Evolutionary conservation across 179 eudicot species (phyloP).

Genomic region (Spinacia oleracea): DNA sequence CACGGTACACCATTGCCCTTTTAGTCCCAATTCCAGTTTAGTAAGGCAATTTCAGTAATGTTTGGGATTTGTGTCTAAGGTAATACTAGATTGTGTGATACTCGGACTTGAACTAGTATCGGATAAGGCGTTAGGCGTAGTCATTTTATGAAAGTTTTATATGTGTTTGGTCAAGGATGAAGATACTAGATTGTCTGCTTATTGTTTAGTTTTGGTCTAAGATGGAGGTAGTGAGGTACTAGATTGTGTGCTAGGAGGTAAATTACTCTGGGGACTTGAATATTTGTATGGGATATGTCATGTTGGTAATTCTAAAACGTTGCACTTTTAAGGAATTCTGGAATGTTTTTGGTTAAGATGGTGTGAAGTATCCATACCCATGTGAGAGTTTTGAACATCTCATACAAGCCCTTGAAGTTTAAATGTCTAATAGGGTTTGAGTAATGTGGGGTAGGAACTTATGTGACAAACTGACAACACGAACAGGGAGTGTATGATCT

Average conservation of each 20-base stretch:
- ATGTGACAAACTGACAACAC: background rate
- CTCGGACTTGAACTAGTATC: background rate
- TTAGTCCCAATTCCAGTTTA: no score
- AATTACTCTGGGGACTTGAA: background rate
- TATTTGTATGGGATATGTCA: background rate
- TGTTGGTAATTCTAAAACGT: background rate
- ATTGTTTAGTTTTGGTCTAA: background rate
- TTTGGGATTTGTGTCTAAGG: background rate
- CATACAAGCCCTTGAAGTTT: background rate
- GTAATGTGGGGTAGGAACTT: background rate
- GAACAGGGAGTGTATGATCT: background rate
- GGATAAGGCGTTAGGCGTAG: background rate
- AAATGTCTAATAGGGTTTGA: background rate
- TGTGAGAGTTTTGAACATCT: background rate
- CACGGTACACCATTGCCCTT: background rate
- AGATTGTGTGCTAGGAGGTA: background rate
- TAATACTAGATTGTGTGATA: background rate
- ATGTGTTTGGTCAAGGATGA: background rate
- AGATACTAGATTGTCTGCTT: no score
- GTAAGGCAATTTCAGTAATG: background rate
- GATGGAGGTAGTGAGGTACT: background rate
- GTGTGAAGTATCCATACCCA: background rate
- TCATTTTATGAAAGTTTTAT: no score
- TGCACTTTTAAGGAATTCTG: background rate
- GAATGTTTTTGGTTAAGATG: background rate